Base-by-base conservation (phyloP, 2,329 filamentous ascomycete genomes). In the Stagonosporopsis rhizophila region DNA sequence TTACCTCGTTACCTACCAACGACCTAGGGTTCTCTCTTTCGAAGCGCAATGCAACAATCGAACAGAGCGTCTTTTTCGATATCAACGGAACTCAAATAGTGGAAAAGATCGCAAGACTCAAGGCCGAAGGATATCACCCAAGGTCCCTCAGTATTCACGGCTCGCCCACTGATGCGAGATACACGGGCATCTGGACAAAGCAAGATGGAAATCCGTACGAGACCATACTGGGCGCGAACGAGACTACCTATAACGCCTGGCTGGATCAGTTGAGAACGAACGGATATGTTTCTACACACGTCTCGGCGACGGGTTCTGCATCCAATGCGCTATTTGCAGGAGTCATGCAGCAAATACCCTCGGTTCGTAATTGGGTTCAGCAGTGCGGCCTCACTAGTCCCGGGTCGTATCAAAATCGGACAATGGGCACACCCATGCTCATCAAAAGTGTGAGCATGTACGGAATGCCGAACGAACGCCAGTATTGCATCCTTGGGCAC, bases 201-300 rank as follows among this genome's bases (percentile, higher is more conserved):
- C 44, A 58, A 11, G 40, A 57, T 15, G 62, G 64, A 37, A 46
- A 47, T 14, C 30, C 40, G 39, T 65, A 60, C 25, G 64, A 62
- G 22, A 63, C 62, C 7, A 62, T 65, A 2, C 20, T 59, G 5
- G 55, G 56, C 9, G 65, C 58, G 27, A 52, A 66, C 34, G 42
- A 62, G 22, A 52, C 47, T 9, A 34, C 56, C 19, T 68, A 62
- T 44, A 47, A 65, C 23, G 27, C 62, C 22, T 68, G 65, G 64
- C n/a, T 60, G 14, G 53, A 59, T 23, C 47, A 51, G 12, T 60
- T 56, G 58, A 66, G 45, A 49, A 35, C 54, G 6, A 49, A 34
- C 32, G 65, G 61, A 12, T 66, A 62, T 39, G 64, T 65, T 49
- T 62, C 65, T 2, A 66, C 65, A 15, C 61, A 64, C 23, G 54